Conservation (phyloP, 2,329 filamentous ascomycete species). For the Clonostachys byssicola region DNA sequence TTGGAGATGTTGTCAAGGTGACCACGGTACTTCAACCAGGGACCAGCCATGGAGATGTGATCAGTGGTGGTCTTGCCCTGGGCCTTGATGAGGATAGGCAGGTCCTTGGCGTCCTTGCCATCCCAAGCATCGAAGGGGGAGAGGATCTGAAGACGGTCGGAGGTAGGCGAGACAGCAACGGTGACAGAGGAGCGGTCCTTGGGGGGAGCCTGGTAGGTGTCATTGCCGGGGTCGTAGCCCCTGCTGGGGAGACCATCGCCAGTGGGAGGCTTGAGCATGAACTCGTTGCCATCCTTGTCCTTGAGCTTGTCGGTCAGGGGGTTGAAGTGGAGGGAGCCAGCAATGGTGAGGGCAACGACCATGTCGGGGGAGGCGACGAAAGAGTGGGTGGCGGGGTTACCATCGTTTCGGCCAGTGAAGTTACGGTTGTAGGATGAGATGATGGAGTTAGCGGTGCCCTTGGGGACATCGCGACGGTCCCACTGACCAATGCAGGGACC, state of each 20-base stretch:
- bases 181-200: constrained; percentile 66
- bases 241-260: constrained; percentile 75
- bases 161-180: constrained; percentile 82
- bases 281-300: constrained; percentile 95
- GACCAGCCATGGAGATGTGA: constrained; percentile 95
- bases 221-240: constrained; percentile 85
- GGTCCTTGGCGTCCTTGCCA: constrained; percentile 78
- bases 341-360: constrained; percentile 81
- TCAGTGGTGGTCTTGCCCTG: constrained; percentile 96
- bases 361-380: constrained; percentile 91
- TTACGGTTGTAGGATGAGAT: constrained; percentile 99
- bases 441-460: constrained; percentile 94
- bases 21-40: constrained; percentile 98
- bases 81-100: constrained; percentile 94
- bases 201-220: constrained; percentile 96
- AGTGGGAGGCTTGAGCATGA: constrained; percentile 75
- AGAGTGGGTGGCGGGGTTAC: constrained; percentile 90
- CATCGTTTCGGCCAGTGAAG: constrained; percentile 97
- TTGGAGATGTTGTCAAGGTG: constrained; percentile 99
- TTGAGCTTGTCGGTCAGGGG: constrained; percentile 87
- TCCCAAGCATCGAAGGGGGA: constrained; percentile 85
- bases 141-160: constrained; percentile 92
- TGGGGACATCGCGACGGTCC: constrained; percentile 90
- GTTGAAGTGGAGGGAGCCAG: constrained; percentile 88
- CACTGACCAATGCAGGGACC: constrained; percentile 92